Conservation (phyloP, 2,329 filamentous ascomycete genomes). For the Alternaria novae-zelandiae region DNA sequence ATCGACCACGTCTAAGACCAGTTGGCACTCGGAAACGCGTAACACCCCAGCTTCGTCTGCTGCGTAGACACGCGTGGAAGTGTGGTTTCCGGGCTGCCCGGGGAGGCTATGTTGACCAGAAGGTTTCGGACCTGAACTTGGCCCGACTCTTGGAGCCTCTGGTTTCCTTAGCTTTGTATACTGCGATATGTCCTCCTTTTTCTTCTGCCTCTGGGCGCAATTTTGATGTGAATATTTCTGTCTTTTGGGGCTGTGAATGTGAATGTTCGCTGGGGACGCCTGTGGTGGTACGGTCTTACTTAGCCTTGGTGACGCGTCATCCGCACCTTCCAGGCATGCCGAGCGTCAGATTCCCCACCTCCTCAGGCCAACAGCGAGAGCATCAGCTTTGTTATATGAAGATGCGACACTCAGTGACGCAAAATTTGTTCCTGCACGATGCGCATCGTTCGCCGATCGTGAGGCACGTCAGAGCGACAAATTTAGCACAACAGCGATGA, state of each 20-base stretch:
- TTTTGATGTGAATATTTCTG: background rate
- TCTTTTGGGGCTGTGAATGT: background rate
- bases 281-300: background rate
- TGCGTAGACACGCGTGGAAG: background rate
- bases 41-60: slow-evolving; percentile 1
- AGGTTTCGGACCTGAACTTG: background rate
- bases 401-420: slow-evolving; percentile 11
- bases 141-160: background rate
- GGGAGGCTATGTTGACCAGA: slow-evolving; percentile 1
- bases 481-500: background rate
- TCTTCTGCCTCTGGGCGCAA: background rate
- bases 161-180: background rate
- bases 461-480: background rate
- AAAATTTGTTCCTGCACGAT: background rate
- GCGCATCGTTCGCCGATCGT: slow-evolving; percentile 9
- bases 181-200: background rate
- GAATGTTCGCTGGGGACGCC: background rate
- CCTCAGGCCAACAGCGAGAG: background rate
- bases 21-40: slow-evolving; percentile 14
- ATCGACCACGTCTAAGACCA: background rate
- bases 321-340: slow-evolving; percentile 5
- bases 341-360: slow-evolving; percentile 1
- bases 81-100: background rate
- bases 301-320: slow-evolving; percentile 13
- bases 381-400: slow-evolving; percentile 1